A percentile compares a stretch with the other conserved stretches of the same genome.
Conservation (phyloP, 805 yeast genomes). For the Candida maltosa region DNA sequence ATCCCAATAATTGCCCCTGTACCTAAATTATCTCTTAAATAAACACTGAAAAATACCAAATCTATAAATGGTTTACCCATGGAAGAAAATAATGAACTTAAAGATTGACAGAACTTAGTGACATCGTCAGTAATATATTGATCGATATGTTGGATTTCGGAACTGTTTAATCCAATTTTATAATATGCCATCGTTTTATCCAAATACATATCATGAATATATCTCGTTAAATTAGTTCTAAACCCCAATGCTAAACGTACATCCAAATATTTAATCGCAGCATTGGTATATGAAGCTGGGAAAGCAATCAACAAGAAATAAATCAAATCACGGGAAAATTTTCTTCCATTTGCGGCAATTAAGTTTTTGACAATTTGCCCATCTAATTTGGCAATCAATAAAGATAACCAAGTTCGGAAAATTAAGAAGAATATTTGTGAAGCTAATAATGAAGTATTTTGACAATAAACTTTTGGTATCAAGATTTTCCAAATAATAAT, state of each 20-base stretch:
- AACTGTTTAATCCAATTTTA: slow-evolving; percentile 63
- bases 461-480: slow-evolving; percentile 70
- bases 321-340: slow-evolving; percentile 70
- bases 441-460: slow-evolving; percentile 60
- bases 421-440: slow-evolving; percentile 74
- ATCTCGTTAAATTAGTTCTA: slow-evolving; percentile 78
- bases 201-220: slow-evolving; percentile 85
- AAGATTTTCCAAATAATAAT: slow-evolving; percentile 75
- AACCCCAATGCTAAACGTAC: slow-evolving; percentile 76
- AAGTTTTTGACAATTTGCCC: slow-evolving; percentile 90
- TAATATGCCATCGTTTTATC: slow-evolving; percentile 80
- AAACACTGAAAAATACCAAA: slow-evolving; percentile 76
- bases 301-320: slow-evolving; percentile 89
- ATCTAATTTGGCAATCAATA: slow-evolving; percentile 83
- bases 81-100: slow-evolving; percentile 79
- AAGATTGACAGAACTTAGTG: slow-evolving; percentile 72
- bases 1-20: slow-evolving; percentile 82
- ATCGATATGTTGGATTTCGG: slow-evolving; percentile 64
- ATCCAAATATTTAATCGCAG: slow-evolving; percentile 80
- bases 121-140: slow-evolving; percentile 86
- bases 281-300: slow-evolving; percentile 90
- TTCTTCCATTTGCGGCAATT: slow-evolving; percentile 73
- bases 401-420: slow-evolving; percentile 81
- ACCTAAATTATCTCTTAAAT: slow-evolving; percentile 82
- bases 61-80: slow-evolving; percentile 92